Evolutionary conservation across 371 early-diverging fungal species (phyloP).

Genomic region (Saksenaea vasiformis): DNA sequence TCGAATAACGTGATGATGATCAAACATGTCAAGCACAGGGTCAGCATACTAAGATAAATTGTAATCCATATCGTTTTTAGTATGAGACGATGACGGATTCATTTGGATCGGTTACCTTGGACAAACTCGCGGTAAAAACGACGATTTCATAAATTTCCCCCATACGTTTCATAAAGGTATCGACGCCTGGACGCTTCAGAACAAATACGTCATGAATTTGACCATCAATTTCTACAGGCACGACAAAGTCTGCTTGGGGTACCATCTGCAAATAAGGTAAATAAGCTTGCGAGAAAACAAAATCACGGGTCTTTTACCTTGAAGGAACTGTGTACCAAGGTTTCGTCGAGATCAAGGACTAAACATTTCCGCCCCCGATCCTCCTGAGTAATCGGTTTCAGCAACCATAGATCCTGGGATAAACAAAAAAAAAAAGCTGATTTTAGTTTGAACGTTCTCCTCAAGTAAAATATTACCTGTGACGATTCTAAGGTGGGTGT

Average conservation of each 20-base stretch:
- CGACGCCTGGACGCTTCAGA: slow-evolving; percentile 94
- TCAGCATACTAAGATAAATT: slow-evolving; percentile 84
- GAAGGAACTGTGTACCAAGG: slow-evolving; percentile 67
- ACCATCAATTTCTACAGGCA: slow-evolving; percentile 90
- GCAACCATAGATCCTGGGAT: slow-evolving; percentile 29
- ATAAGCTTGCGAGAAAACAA: neutral
- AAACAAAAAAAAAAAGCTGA: slow-evolving; percentile 7
- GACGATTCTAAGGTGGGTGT: slow-evolving; percentile 9
- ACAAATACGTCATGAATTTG: slow-evolving; percentile 94
- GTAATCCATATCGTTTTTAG: neutral
- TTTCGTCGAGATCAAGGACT: slow-evolving; percentile 70
- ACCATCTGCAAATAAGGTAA: slow-evolving; percentile 52
- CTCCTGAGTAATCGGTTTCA: slow-evolving; percentile 44
- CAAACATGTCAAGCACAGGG: slow-evolving; percentile 93
- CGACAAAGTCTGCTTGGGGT: slow-evolving; percentile 83
- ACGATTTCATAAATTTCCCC: slow-evolving; percentile 92
- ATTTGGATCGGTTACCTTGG: slow-evolving; percentile 68
- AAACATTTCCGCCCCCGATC: slow-evolving; percentile 52
- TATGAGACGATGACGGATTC: neutral
- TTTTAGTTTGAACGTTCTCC: slow-evolving; percentile 1
- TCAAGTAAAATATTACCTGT: neutral
- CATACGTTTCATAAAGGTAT: slow-evolving; percentile 86
- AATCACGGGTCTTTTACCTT: slow-evolving; percentile 33
- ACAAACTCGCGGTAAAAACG: slow-evolving; percentile 94
- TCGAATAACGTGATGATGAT: slow-evolving; percentile 79